phyloP scores from a whole-genome alignment of 768 basidiomycete species.

The Epithele typhae region DNA sequence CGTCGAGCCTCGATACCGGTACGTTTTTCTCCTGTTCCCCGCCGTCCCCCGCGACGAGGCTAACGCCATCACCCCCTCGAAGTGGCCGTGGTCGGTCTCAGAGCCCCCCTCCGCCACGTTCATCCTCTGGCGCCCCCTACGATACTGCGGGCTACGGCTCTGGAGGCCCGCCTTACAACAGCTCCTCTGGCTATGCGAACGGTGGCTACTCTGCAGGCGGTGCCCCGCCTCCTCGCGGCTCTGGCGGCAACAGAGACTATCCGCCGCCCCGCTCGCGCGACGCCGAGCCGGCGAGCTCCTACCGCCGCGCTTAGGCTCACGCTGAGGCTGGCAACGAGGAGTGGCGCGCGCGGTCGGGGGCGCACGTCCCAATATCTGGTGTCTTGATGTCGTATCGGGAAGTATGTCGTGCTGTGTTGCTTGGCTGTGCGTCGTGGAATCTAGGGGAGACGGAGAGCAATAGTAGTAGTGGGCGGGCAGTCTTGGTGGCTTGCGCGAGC shows the following conservation, averaged over 20 bases:
- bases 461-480: too few relatives aligned
- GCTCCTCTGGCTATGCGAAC: constrained; percentile 32
- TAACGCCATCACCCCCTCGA: too few relatives aligned
- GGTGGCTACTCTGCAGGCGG: constrained; percentile 46
- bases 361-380: too few relatives aligned
- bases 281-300: constrained; percentile 28
- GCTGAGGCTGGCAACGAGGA: too few relatives aligned
- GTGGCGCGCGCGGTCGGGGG: too few relatives aligned
- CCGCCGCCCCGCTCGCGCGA: constrained; percentile 30
- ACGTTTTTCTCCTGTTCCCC: too few relatives aligned
- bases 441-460: too few relatives aligned
- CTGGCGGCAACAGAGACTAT: constrained; percentile 36
- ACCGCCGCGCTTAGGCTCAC: constrained; percentile 19
- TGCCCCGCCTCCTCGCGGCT: constrained; percentile 28
- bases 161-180: constrained; percentile 20
- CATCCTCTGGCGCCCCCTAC: constrained; percentile 40
- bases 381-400: too few relatives aligned
- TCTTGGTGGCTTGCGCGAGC: too few relatives aligned
- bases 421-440: too few relatives aligned
- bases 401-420: too few relatives aligned
- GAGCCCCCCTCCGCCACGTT: constrained; percentile 58
- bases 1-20: constrained; percentile 35
- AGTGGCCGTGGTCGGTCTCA: constrained; percentile 74
- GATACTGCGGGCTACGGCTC: constrained; percentile 43
- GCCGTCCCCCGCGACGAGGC: too few relatives aligned